Evolutionary conservation across 805 yeast species (phyloP).

Genomic region (Pichia sporocuriosa): DNA sequence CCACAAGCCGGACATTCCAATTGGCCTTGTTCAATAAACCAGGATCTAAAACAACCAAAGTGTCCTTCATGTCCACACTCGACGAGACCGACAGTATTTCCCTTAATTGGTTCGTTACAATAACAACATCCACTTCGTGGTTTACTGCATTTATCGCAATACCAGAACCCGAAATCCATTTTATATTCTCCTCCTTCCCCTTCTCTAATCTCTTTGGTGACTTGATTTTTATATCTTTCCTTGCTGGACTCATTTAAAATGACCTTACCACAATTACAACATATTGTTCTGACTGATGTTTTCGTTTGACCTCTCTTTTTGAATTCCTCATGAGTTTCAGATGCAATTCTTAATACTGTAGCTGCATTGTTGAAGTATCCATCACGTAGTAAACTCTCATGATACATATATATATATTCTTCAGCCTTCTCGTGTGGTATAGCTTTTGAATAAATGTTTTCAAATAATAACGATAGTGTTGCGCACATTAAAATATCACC

Average conservation of each 20-base stretch:
- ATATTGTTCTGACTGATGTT: constrained; percentile 47
- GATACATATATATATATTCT: constrained; percentile 51
- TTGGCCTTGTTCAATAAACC: constrained; percentile 65
- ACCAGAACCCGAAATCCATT: constrained; percentile 67
- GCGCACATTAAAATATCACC: constrained; percentile 63
- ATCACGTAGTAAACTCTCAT: constrained; percentile 45
- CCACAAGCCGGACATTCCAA: constrained; percentile 79
- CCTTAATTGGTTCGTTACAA: constrained; percentile 72
- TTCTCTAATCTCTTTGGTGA: constrained; percentile 5
- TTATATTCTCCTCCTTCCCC: constrained; percentile 20
- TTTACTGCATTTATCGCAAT: constrained; percentile 64
- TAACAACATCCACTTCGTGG: constrained; percentile 64
- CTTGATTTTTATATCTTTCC: constrained; percentile 19
- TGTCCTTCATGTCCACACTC: constrained; percentile 89
- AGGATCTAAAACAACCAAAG: constrained; percentile 65
- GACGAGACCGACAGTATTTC: constrained; percentile 52
- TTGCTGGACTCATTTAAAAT: constrained; percentile 53
- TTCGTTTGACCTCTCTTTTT: constrained; percentile 31
- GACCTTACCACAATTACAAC: constrained; percentile 54
- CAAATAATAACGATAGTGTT: constrained; percentile 49
- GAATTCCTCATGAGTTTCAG: constrained; percentile 27
- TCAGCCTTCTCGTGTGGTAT: constrained; percentile 32
- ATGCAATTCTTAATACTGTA: constrained; percentile 39
- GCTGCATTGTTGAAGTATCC: constrained; percentile 53
- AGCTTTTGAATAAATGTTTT: constrained; percentile 30